A percentile compares a stretch with the other conserved stretches of the same genome.
Conservation (phyloP, 2,329 filamentous ascomycete genomes). For the Penicillium sp. region DNA sequence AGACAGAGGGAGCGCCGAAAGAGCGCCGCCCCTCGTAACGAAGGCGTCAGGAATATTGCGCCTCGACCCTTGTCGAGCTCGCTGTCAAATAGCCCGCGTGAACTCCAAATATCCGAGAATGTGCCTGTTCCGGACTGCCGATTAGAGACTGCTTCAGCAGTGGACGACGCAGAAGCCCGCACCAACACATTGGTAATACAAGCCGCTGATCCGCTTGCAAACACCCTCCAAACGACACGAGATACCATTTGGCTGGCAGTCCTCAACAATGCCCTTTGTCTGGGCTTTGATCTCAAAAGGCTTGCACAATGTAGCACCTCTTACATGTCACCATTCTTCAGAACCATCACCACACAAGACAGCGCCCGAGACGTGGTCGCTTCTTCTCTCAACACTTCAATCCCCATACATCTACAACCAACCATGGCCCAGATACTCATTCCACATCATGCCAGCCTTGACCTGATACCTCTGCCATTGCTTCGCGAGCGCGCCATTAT, state of each 20-base stretch:
- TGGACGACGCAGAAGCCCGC: not conserved
- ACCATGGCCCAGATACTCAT: constrained; percentile 48
- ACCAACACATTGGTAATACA: not conserved
- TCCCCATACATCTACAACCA: constrained; percentile 44
- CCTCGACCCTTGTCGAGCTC: not conserved
- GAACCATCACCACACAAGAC: not conserved
- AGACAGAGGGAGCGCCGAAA: not conserved
- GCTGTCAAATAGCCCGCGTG: not conserved
- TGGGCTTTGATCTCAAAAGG: not conserved
- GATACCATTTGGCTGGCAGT: constrained; percentile 1
- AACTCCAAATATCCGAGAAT: not conserved
- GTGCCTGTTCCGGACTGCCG: not conserved
- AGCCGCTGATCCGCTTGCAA: not conserved
- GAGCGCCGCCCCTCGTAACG: not conserved
- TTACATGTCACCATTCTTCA: constrained; percentile 4
- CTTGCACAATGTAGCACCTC: not conserved
- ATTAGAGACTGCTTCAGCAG: not conserved
- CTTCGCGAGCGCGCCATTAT: constrained; percentile 35
- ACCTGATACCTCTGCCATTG: constrained; percentile 44
- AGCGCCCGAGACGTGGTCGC: not conserved
- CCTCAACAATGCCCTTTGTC: not conserved
- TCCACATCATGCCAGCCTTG: constrained; percentile 47
- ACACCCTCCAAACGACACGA: constrained; percentile 6
- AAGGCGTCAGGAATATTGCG: not conserved
- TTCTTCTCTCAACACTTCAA: constrained; percentile 8